Evolutionary conservation across 1,284 basidiomycete species (phyloP).

Genomic region (Apiotrichum laibachii): DNA sequence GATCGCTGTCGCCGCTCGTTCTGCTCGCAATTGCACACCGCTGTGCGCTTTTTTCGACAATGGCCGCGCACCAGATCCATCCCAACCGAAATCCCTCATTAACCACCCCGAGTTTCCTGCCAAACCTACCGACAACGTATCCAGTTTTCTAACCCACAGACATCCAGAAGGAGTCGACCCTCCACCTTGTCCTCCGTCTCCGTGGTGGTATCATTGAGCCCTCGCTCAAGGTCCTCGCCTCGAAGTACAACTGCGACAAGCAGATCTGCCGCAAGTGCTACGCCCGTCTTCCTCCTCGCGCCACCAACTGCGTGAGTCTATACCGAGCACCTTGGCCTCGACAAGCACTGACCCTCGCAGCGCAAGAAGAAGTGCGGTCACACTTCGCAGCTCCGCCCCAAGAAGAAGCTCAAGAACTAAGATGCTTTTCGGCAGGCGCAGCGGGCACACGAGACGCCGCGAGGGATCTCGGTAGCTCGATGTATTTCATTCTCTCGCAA

Average conservation of each 20-base stretch:
- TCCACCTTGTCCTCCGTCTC: constrained; percentile 95
- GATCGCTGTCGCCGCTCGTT: too few species aligned
- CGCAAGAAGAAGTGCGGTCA: constrained; percentile 69
- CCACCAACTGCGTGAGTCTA: constrained; percentile 94
- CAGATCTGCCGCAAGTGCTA: constrained; percentile 99
- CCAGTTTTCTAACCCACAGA: constrained; percentile 45
- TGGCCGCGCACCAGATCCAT: too few species aligned
- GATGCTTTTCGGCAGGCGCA: constrained; percentile 12
- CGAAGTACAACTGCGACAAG: constrained; percentile 97
- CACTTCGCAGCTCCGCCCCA: constrained; percentile 90
- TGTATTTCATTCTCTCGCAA: constrained; percentile 29
- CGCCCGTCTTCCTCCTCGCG: constrained; percentile 96
- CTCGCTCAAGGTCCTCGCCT: constrained; percentile 92
- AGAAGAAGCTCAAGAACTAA: constrained; percentile 82
- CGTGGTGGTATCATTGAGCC: constrained; percentile 99
- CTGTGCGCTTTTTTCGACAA: too few species aligned
- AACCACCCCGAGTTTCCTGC: too few species aligned
- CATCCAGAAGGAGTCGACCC: constrained; percentile 98
- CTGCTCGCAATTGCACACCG: too few species aligned
- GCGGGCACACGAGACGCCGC: constrained; percentile 15
- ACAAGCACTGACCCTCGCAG: constrained; percentile 20
- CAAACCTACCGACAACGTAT: neutral
- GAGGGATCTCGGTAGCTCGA: constrained; percentile 28
- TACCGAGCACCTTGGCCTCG: too few species aligned
- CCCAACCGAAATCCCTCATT: too few species aligned